Evolutionary conservation across 345 rosid species (phyloP).

Genomic region (Hibiscus tridactylites): DNA sequence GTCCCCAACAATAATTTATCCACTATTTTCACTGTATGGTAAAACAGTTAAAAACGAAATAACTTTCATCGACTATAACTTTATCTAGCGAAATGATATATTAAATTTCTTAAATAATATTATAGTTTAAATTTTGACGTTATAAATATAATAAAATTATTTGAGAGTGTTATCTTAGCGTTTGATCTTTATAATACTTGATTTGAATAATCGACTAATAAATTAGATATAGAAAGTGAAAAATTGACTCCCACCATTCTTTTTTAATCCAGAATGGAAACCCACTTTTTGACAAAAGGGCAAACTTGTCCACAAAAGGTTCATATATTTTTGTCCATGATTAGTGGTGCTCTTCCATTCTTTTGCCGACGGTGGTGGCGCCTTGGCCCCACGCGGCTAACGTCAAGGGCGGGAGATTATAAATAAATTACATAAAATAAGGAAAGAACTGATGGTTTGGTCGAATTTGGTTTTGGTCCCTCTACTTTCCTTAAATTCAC

Average conservation of each 20-base stretch:
- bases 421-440: not conserved
- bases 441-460: too few species aligned
- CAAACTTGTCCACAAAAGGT: not conserved
- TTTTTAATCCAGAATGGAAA: not conserved
- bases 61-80: too few species aligned
- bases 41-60: not conserved
- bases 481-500: too few species aligned
- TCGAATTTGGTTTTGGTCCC: too few species aligned
- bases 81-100: too few species aligned
- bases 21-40: not conserved
- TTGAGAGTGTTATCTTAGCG: too few species aligned
- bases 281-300: slow-evolving; percentile 1
- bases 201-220: too few species aligned
- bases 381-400: slow-evolving; percentile 10
- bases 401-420: slow-evolving; percentile 3
- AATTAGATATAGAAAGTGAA: not conserved
- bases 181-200: too few species aligned
- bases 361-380: slow-evolving; percentile 9
- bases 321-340: not conserved
- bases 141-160: too few species aligned
- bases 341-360: slow-evolving; percentile 11
- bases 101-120: not conserved
- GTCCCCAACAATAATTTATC: not conserved
- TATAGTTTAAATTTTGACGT: too few species aligned
- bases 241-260: not conserved